Percentiles rank a stretch among this genome's conserved stretches.
phyloP scores from a whole-genome alignment of 768 basidiomycete genomes.

The Lentinula sp. region DNA sequence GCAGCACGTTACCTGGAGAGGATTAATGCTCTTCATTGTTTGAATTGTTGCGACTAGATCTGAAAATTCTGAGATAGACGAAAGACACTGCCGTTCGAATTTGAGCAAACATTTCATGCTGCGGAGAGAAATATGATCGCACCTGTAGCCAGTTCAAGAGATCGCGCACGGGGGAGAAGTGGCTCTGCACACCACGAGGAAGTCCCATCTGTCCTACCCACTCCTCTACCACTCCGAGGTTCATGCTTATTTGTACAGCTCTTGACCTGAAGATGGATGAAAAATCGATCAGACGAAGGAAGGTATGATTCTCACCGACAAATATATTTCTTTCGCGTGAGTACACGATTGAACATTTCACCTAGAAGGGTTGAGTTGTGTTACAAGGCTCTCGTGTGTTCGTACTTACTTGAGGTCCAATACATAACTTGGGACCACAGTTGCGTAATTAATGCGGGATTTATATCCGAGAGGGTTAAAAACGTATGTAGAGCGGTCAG shows the following conservation, averaged over 20 bases:
- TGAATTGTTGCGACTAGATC: slow-evolving; percentile 88
- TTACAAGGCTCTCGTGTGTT: not conserved
- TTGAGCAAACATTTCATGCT: not conserved
- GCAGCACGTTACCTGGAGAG: slow-evolving; percentile 64
- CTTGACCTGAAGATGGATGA: slow-evolving; percentile 49
- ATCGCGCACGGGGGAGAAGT: slow-evolving; percentile 82
- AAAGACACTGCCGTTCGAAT: slow-evolving; percentile 53
- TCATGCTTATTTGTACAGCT: slow-evolving; percentile 87
- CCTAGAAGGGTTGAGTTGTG: slow-evolving; percentile 31
- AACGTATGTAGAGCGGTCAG: slow-evolving; percentile 83
- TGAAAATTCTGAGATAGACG: slow-evolving; percentile 83
- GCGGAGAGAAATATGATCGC: slow-evolving; percentile 9
- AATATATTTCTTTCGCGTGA: slow-evolving; percentile 91
- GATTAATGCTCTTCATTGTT: slow-evolving; percentile 81
- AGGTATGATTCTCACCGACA: slow-evolving; percentile 55
- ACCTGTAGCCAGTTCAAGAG: slow-evolving; percentile 85
- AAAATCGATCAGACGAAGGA: not conserved
- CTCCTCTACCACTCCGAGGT: slow-evolving; percentile 80
- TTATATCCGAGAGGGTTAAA: slow-evolving; percentile 81
- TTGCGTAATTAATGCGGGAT: slow-evolving; percentile 83
- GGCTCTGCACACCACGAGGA: slow-evolving; percentile 70
- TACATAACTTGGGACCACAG: slow-evolving; percentile 98
- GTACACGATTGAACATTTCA: slow-evolving; percentile 78
- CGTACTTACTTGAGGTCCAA: slow-evolving; percentile 87
- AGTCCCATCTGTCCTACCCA: slow-evolving; percentile 84